Base-by-base conservation (phyloP, 495 filamentous ascomycete genomes). In the Hypoxylon cercidicola region DNA sequence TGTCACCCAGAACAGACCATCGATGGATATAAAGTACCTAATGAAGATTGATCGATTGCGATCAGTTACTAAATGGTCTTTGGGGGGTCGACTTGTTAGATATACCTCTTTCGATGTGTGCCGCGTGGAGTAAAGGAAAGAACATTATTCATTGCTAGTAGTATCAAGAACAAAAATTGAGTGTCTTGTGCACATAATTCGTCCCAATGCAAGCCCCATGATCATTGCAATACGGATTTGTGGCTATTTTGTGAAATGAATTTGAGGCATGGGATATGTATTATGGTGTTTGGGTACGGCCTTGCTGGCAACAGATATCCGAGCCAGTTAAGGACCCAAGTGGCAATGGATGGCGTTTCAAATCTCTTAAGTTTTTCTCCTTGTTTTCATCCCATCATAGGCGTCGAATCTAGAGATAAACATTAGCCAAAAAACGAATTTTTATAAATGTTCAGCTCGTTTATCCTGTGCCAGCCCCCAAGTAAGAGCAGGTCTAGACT, bases 31-130 rank as follows among this genome's bases (percentile, higher is more conserved):
- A 64, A 59, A 52, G 52, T 63, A 63, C 46, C 40, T 67, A 71
- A 72, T 67, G 55, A 67, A 56, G 43, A 23, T 67, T 58, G 58
- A 64, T 67, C 68, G 54, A 48, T 18, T 16, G 6, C 43, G 71
- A 50, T 62, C 66, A 64, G 47, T 68, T 64, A n/a, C n/a, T n/a
- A 57, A 61, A 64, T 39, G 64, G 59, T 63, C 68, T 55, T 51
- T 55, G 63, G 59, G 52, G 54, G 39, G 60, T 55, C 53, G 50
- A 41, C 65, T 58, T 54, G 68, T 73, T 73, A 73, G 61, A 68
- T 73, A 71, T 71, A 71, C 64, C 67, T 73, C 61, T 73, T 66
- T 54, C 9, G 68, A 68, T 68, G 70, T 68, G 39, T 28, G 62
- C 65, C 48, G 53, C 64, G 54, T 58, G 59, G 60, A 60, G 64